phyloP scores from a whole-genome alignment of 2,329 filamentous ascomycete genomes.

The Colletotrichum tabaci region DNA sequence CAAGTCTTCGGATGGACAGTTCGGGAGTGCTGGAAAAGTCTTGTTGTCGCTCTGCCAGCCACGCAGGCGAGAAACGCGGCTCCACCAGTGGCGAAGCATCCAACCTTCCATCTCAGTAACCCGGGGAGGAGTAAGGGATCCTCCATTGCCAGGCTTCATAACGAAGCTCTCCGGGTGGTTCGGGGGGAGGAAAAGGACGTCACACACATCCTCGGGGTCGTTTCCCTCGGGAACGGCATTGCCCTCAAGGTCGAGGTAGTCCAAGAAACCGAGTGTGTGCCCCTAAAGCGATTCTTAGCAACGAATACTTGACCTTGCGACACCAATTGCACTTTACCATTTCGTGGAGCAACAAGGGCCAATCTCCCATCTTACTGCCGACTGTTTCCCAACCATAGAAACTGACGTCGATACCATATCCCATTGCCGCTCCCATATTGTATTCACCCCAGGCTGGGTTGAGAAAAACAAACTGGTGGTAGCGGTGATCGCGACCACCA shows the following conservation, averaged over 20 bases:
- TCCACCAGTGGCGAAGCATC: neutral
- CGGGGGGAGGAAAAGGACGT: neutral
- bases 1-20: too few relatives aligned
- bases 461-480: neutral
- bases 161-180: neutral
- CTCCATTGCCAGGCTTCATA: neutral
- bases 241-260: neutral
- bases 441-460: neutral
- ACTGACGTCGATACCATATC: neutral
- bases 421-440: neutral
- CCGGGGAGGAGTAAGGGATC: conserved; percentile 52
- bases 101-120: neutral
- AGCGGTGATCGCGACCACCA: neutral
- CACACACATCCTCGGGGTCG: too few relatives aligned
- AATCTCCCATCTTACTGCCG: neutral
- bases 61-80: neutral
- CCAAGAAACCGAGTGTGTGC: neutral
- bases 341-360: neutral
- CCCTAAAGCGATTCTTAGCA: neutral
- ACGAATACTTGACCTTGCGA: neutral
- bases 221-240: too few relatives aligned
- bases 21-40: neutral
- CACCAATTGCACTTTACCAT: neutral
- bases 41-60: neutral
- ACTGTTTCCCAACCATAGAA: neutral